Conservation (phyloP, 2,329 filamentous ascomycete genomes). For the Exophiala xenobiotica region DNA sequence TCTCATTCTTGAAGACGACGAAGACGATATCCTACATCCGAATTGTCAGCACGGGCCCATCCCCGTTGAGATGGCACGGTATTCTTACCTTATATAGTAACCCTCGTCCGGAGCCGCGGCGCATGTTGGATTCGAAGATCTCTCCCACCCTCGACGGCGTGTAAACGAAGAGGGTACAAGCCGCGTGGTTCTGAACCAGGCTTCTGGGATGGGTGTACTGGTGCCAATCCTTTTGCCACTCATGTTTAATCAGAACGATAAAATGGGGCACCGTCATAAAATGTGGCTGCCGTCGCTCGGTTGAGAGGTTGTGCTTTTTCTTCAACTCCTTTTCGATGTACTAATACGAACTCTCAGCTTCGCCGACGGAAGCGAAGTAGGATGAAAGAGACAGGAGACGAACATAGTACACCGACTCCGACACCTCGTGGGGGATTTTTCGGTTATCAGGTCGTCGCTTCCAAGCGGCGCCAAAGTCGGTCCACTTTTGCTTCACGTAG, state of each 20-base stretch:
- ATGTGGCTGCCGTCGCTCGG: conserved; percentile 18
- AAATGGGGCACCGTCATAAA: conserved; percentile 27
- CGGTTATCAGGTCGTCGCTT: too few species aligned
- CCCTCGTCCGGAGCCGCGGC: conserved; percentile 18
- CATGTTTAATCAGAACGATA: conserved; percentile 24
- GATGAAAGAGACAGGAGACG: too few species aligned
- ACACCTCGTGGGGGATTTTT: too few species aligned
- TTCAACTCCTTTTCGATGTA: too few species aligned
- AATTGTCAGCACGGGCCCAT: conserved; percentile 9
- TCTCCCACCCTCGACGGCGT: conserved; percentile 24
- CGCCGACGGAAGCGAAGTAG: too few species aligned
- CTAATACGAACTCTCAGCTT: too few species aligned
- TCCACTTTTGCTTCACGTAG: too few species aligned
- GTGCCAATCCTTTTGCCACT: conserved; percentile 26
- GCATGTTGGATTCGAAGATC: conserved; percentile 25
- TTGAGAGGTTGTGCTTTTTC: conserved; percentile 23
- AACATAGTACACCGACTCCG: too few species aligned
- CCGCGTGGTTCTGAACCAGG: conserved; percentile 21
- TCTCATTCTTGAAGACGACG: conserved; percentile 28
- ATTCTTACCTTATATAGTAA: conserved; percentile 24
- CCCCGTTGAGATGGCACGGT: neutral
- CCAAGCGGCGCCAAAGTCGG: too few species aligned
- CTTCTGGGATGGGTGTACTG: conserved; percentile 20
- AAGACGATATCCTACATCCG: conserved; percentile 22
- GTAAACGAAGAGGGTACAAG: conserved; percentile 26